A percentile compares a stretch with the other conserved stretches of the same genome.
phyloP scores from a whole-genome alignment of 768 basidiomycete species.

The Lentinula boryana region DNA sequence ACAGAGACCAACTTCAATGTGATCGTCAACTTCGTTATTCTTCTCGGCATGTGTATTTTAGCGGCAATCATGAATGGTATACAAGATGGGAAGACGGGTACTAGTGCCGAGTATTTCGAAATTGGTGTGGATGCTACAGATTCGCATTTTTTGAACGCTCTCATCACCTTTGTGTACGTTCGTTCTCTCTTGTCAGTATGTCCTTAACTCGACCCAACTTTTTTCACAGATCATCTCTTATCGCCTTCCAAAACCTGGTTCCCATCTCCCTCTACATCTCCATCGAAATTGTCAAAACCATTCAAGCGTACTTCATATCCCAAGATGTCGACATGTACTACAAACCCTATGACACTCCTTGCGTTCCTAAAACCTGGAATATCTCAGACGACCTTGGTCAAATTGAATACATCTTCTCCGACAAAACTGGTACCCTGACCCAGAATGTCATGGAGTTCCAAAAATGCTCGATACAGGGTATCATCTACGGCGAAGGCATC shows the following conservation, averaged over 20 bases:
- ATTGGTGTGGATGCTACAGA: constrained; percentile 53
- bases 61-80: constrained; percentile 75
- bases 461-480: constrained; percentile 83
- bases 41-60: constrained; percentile 70
- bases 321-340: constrained; percentile 98
- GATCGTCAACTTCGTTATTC: constrained; percentile 82
- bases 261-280: constrained; percentile 96
- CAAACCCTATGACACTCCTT: constrained; percentile 75
- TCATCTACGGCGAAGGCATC: constrained; percentile 87
- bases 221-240: constrained; percentile 70
- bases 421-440: constrained; percentile 96
- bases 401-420: constrained; percentile 88
- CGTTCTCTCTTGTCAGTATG: neutral
- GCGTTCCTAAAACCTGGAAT: constrained; percentile 97
- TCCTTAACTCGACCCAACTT: neutral
- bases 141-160: constrained; percentile 60
- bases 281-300: constrained; percentile 97
- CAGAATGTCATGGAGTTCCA: constrained; percentile 99
- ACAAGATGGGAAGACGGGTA: constrained; percentile 50
- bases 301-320: constrained; percentile 94
- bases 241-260: constrained; percentile 97
- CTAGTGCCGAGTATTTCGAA: constrained; percentile 74
- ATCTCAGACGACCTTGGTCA: constrained; percentile 98
- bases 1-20: constrained; percentile 99
- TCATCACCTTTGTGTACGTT: constrained; percentile 89